Conservation (phyloP, 2,329 filamentous ascomycete genomes). For the Cladosporium sphaerospermum region DNA sequence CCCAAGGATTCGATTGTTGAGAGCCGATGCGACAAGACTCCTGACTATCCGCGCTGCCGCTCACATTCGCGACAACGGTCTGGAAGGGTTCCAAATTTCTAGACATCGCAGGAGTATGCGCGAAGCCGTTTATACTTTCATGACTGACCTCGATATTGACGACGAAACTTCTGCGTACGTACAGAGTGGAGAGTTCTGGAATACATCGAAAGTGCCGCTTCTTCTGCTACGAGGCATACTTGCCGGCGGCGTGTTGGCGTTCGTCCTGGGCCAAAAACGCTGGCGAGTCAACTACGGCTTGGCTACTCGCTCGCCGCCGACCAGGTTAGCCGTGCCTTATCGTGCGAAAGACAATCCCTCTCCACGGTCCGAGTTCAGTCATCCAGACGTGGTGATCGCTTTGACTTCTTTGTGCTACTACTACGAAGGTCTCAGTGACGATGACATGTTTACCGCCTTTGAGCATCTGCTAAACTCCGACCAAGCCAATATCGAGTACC, state of each 20-base stretch:
- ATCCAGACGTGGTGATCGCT: constrained; percentile 60
- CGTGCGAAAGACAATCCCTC: constrained; percentile 60
- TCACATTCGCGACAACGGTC: constrained; percentile 28
- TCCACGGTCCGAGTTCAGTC: constrained; percentile 59
- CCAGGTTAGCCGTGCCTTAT: constrained; percentile 57
- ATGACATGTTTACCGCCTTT: constrained; percentile 38
- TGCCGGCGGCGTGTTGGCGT: constrained; percentile 52
- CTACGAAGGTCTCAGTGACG: constrained; percentile 49
- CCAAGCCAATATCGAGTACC: constrained; percentile 23
- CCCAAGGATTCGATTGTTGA: constrained; percentile 53
- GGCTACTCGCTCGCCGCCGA: constrained; percentile 41
- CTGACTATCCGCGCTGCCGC: constrained; percentile 27
- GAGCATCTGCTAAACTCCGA: constrained; percentile 19
- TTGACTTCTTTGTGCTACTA: constrained; percentile 65
- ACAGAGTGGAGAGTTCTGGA: constrained; percentile 16
- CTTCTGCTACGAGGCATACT: constrained; percentile 60
- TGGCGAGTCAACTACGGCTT: constrained; percentile 59
- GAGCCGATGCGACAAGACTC: constrained; percentile 28
- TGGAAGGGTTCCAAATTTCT: constrained; percentile 16
- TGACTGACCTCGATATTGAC: constrained; percentile 13
- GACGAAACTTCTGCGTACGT: constrained; percentile 10
- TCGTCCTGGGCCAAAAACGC: constrained; percentile 55
- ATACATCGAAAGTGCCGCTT: constrained; percentile 30
- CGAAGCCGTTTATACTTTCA: constrained; percentile 15
- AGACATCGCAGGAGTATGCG: constrained; percentile 13